These are phyloP conservation scores for Rosa lucieae DNA, from an alignment of 306 rosid species.

Conservation along the genomic window DNA sequence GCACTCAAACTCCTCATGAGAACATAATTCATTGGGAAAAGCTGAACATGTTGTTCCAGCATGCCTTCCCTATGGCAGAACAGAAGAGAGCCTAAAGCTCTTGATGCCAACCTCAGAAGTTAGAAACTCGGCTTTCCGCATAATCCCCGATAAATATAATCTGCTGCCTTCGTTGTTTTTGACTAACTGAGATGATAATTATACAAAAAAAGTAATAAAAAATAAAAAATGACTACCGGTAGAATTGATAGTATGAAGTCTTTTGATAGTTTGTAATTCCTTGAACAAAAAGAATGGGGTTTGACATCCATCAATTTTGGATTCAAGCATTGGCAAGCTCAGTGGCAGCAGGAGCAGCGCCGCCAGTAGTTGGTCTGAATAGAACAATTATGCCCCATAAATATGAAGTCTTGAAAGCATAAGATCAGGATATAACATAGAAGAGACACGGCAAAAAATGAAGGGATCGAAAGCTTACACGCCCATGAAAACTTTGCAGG, in stretches of 20 bases:
- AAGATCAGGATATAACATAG: neutral
- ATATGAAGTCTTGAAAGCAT: neutral
- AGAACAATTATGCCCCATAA: neutral
- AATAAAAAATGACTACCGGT: neutral
- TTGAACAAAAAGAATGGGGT: slow-evolving; percentile 1
- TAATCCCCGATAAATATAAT: too few species aligned
- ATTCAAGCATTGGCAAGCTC: slow-evolving; percentile 23
- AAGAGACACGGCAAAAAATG: neutral
- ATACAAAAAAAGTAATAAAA: too few species aligned
- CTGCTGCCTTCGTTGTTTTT: too few species aligned
- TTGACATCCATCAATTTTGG: slow-evolving; percentile 13
- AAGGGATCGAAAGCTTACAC: slow-evolving; percentile 47
- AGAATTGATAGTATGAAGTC: neutral
- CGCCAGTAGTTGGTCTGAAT: slow-evolving; percentile 74
- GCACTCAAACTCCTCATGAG: too few species aligned
- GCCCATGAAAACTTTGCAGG: slow-evolving; percentile 68
- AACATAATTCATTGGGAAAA: too few species aligned
- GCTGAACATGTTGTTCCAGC: too few species aligned
- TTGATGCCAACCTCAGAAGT: too few species aligned
- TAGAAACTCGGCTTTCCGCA: too few species aligned
- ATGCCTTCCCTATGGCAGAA: too few species aligned
- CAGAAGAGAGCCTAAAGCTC: too few species aligned
- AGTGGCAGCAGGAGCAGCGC: slow-evolving; percentile 39
- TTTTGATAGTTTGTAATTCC: neutral
- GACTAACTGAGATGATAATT: neutral